A percentile compares a stretch with the other conserved stretches of the same genome.
phyloP scores from a whole-genome alignment of 129 eudicot genomes.

The Smallanthus sonchifolius region DNA sequence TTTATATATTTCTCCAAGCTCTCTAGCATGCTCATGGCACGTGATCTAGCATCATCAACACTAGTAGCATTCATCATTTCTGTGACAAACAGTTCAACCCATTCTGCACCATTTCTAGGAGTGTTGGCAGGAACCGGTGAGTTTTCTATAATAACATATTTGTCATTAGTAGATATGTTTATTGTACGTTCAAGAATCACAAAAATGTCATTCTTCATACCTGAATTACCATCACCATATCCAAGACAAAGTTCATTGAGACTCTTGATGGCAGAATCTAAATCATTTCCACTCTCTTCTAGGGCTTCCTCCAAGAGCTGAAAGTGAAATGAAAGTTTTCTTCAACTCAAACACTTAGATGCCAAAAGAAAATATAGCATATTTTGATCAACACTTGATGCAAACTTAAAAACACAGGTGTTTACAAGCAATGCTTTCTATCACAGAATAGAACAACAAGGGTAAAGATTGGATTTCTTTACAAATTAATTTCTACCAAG shows the following conservation, averaged over 20 bases:
- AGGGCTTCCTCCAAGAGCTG: conserved; percentile 72
- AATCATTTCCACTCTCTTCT: conserved; percentile 61
- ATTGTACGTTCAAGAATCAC: conserved; percentile 6
- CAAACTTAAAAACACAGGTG: neutral
- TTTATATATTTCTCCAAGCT: conserved; percentile 64
- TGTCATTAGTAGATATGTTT: conserved; percentile 17
- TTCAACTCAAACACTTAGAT: neutral
- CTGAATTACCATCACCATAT: conserved; percentile 35
- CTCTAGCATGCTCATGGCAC: conserved; percentile 70
- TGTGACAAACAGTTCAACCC: conserved; percentile 83
- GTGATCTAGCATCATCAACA: conserved; percentile 80
- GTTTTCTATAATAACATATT: conserved; percentile 27
- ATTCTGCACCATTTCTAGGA: conserved; percentile 59
- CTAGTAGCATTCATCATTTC: conserved; percentile 76
- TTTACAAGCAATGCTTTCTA: neutral
- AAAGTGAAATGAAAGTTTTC: neutral
- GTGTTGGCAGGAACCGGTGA: conserved; percentile 33
- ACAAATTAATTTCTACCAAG: neutral
- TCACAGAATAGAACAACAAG: neutral
- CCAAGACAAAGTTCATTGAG: conserved; percentile 55
- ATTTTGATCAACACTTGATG: neutral
- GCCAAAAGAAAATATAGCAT: neutral
- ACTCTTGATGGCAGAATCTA: conserved; percentile 65
- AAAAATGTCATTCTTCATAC: conserved; percentile 26
- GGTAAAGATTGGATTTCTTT: neutral